Evolutionary conservation across 75 land plant species (phyloP).

Genomic region (Cupressus sempervirens): DNA sequence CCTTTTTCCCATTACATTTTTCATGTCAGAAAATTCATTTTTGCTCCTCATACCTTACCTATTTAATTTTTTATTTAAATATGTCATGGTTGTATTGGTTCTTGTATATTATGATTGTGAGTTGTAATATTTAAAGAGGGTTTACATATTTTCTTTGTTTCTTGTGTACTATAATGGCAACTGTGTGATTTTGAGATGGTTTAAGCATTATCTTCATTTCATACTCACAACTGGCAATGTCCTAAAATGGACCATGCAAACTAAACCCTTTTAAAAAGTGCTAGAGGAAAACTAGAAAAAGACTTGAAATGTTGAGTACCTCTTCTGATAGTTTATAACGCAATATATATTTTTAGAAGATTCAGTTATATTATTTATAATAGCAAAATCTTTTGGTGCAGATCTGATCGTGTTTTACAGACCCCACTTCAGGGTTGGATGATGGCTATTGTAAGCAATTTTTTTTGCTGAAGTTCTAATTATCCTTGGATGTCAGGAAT

Average conservation of each 20-base stretch:
- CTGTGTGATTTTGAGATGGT: not conserved
- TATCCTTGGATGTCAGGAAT: not conserved
- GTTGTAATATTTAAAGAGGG: not conserved
- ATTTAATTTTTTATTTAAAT: not conserved
- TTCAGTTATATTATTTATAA: not conserved
- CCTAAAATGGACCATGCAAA: not conserved
- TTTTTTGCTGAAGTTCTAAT: not conserved
- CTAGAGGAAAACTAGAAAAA: not conserved
- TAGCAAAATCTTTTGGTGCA: slow-evolving; percentile 17
- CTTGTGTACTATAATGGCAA: not conserved
- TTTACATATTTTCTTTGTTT: not conserved
- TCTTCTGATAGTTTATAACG: not conserved
- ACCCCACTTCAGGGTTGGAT: slow-evolving; percentile 79
- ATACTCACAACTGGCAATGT: not conserved
- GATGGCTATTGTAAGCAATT: slow-evolving; percentile 77
- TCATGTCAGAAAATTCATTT: not conserved
- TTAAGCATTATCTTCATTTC: not conserved
- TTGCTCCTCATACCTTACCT: not conserved
- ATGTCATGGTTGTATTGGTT: not conserved
- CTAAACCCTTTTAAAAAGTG: not conserved
- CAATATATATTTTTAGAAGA: not conserved
- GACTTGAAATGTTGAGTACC: not conserved
- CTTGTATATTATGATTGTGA: not conserved
- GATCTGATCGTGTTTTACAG: slow-evolving; percentile 79
- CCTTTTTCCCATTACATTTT: not conserved